Evolutionary conservation across 148 eudicot species (phyloP), one percentile per base, ranked within the genome.

Genomic region (Fagopyrum homotropicum): DNA sequence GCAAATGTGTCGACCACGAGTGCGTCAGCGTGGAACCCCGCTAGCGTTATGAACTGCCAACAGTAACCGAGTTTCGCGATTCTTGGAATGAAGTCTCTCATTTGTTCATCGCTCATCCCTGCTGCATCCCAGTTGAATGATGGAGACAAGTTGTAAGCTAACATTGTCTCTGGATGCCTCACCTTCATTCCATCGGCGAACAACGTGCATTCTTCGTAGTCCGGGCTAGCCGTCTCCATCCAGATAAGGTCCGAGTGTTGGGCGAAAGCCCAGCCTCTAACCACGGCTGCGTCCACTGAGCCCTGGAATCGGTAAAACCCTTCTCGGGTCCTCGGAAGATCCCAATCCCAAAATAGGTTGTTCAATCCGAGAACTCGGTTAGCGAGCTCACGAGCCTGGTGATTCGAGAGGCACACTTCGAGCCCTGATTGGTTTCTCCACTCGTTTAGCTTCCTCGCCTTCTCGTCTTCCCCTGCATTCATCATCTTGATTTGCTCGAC

Each of bases 81-180:
- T 78, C 77, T 86, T 0, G 97, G 93, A 6, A 91, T 91, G 82
- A 91, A 91, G 54, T 91, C 93, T 86, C 64, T 80, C 91, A 86
- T 91, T 66, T 91, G 93, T 14, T 81, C 76, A 73, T 91, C 91
- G 0, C 12, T 89, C 97, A 91, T 91, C 1, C 89, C 90, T 0
- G 97, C 85, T 0, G 97, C 93, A n/a, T 91, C 97, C 97, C 97
- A 91, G 75, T 91, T 89, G 83, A 91, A 91, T 0, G 97, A 91
- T 7, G 97, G 97, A 0, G 97, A 91, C 0, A 91, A 80, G 75
- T 91, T 91, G 73, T 89, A 91, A 2, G 97, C 93, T 63, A 91
- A 55, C 97, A 91, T 91, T 3, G 73, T 85, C 76, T 91, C 91
- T 0, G 93, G 97, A 5, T 69, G 76, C 80, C 68, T 72, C 0